These are phyloP conservation scores for Arabidopsis arenosa DNA, from an alignment of 345 rosid species.

Conservation along the genomic window DNA sequence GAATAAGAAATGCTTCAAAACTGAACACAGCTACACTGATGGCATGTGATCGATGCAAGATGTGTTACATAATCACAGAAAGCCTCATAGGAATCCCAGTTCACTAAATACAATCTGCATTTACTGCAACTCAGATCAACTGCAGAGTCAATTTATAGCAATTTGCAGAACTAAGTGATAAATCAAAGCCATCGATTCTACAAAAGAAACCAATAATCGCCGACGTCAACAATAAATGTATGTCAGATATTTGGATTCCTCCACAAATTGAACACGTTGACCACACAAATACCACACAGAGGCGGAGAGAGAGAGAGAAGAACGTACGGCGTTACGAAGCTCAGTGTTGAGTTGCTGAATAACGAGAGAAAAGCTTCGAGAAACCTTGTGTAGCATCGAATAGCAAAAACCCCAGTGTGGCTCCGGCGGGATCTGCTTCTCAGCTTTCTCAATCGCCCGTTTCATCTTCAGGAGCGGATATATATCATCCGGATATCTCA, in stretches of 20 bases:
- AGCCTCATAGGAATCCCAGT: no score
- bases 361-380: conserved; percentile 86
- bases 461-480: conserved; percentile 86
- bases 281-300: not conserved
- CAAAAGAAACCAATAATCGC: not conserved
- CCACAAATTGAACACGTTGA: conserved; percentile 9
- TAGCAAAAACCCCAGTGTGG: conserved; percentile 96
- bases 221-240: not conserved
- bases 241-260: conserved; percentile 27
- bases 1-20: conserved; percentile 6
- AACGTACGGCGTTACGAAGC: conserved; percentile 84
- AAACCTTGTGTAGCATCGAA: conserved; percentile 89
- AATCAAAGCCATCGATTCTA: not conserved
- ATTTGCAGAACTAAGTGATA: not conserved
- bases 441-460: conserved; percentile 71
- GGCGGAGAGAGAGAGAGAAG: not conserved
- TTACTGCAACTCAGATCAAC: not conserved
- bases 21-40: not conserved
- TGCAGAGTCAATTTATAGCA: conserved; percentile 3
- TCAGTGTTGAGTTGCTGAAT: conserved; percentile 86
- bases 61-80: no score
- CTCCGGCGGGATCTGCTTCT: conserved; percentile 88
- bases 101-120: not conserved
- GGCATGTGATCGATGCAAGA: conserved; percentile 17
- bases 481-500: conserved; percentile 88